phyloP scores from a whole-genome alignment of 1,284 basidiomycete species.

The Sanghuangporus sanghuang region DNA sequence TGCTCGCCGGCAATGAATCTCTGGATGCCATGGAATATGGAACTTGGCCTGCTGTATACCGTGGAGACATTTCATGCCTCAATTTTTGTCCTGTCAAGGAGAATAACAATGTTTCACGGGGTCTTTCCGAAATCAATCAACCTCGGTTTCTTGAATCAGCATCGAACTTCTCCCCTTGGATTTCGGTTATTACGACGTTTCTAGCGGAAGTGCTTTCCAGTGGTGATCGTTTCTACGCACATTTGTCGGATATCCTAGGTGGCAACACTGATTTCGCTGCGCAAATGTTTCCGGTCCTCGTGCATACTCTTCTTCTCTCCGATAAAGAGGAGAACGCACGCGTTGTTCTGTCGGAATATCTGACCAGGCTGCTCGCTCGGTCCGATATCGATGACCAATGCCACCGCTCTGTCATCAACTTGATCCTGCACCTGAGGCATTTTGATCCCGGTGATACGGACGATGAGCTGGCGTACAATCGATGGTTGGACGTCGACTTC shows the following conservation, averaged over 20 bases:
- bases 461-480: slow-evolving; percentile 65
- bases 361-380: slow-evolving; percentile 51
- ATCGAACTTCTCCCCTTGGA: slow-evolving; percentile 59
- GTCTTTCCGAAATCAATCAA: slow-evolving; percentile 27
- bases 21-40: slow-evolving; percentile 30
- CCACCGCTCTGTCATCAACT: slow-evolving; percentile 66
- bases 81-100: slow-evolving; percentile 14
- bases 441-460: slow-evolving; percentile 41
- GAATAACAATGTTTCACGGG: background rate
- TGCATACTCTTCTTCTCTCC: slow-evolving; percentile 56
- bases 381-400: slow-evolving; percentile 39
- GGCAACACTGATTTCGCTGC: slow-evolving; percentile 56
- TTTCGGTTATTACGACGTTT: slow-evolving; percentile 52
- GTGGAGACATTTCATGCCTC: slow-evolving; percentile 51
- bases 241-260: slow-evolving; percentile 56
- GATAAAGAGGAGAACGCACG: slow-evolving; percentile 7
- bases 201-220: slow-evolving; percentile 56
- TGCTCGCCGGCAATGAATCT: slow-evolving; percentile 41
- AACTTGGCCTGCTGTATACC: slow-evolving; percentile 38
- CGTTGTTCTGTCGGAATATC: slow-evolving; percentile 53
- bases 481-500: slow-evolving; percentile 82
- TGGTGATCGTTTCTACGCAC: slow-evolving; percentile 62
- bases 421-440: slow-evolving; percentile 78
- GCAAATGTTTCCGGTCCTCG: slow-evolving; percentile 67
- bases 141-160: slow-evolving; percentile 29